These are phyloP conservation scores for Fistulina hepatica DNA, from an alignment of 1,284 basidiomycete genomes.

Conservation along the genomic window DNA sequence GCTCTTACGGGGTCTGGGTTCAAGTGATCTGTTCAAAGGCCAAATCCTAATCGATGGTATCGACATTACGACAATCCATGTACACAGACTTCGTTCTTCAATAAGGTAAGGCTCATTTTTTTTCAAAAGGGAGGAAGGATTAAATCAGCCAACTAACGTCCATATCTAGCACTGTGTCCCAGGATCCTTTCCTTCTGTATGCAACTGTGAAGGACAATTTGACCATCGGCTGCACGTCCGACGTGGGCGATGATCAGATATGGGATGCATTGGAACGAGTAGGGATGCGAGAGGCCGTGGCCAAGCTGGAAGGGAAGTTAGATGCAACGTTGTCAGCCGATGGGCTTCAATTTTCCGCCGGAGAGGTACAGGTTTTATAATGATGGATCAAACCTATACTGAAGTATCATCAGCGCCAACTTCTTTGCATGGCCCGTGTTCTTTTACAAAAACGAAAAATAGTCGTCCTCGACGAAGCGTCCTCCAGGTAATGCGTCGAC, in stretches of 20 bases:
- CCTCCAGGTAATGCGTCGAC: neutral
- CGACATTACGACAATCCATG: conserved; percentile 47
- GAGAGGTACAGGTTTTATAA: conserved; percentile 11
- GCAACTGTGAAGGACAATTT: conserved; percentile 1
- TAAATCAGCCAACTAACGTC: too few relatives aligned
- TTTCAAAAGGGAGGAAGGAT: too few relatives aligned
- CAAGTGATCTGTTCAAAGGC: neutral
- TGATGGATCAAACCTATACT: conserved; percentile 5
- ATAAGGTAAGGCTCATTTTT: conserved; percentile 1
- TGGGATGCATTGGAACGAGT: conserved; percentile 5
- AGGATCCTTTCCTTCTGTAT: conserved; percentile 3
- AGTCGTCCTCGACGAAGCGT: conserved; percentile 22
- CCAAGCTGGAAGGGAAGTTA: neutral
- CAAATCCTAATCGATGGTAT: conserved; percentile 74
- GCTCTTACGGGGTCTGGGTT: conserved; percentile 1
- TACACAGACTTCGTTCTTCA: neutral
- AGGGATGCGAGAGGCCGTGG: conserved; percentile 7
- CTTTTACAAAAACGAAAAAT: conserved; percentile 22
- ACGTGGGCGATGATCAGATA: conserved; percentile 4
- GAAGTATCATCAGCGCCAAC: conserved; percentile 20
- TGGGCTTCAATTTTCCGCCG: conserved; percentile 10
- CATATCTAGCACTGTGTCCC: conserved; percentile 1
- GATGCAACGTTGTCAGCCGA: neutral
- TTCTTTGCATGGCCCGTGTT: conserved; percentile 24
- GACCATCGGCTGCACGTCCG: neutral